phyloP scores from a whole-genome alignment of 108 stramenopile genomes.

The Cyclostephanos invisitatus region DNA sequence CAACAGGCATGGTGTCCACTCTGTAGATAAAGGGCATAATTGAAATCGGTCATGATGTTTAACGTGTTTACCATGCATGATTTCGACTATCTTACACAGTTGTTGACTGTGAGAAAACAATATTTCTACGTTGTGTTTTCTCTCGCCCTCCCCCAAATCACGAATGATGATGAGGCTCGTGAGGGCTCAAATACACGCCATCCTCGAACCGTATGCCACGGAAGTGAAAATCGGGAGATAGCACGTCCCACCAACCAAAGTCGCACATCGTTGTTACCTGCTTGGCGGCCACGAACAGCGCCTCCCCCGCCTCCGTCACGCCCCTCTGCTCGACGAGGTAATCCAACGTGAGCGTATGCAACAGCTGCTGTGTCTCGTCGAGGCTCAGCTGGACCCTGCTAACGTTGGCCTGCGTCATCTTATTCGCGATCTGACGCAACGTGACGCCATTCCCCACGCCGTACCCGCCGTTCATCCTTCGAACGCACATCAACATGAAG shows the following conservation, averaged over 20 bases:
- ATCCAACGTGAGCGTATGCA: conserved; percentile 88
- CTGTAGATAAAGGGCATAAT: too few species aligned
- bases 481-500: conserved; percentile 77
- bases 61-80: too few species aligned
- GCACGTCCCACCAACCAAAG: conserved; percentile 83
- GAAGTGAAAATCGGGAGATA: conserved; percentile 84
- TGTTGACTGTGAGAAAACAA: too few species aligned
- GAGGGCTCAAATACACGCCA: conserved; percentile 67
- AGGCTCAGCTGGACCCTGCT: conserved; percentile 82
- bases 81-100: too few species aligned
- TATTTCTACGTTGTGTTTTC: too few species aligned
- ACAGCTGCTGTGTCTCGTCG: conserved; percentile 88
- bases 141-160: conserved; percentile 15
- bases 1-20: too few species aligned
- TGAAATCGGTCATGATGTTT: too few species aligned
- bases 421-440: conserved; percentile 62
- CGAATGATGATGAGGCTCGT: conserved; percentile 89
- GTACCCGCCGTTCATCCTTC: conserved; percentile 61
- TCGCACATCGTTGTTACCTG: conserved; percentile 73
- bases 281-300: conserved; percentile 58
- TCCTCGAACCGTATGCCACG: conserved; percentile 81
- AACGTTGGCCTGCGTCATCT: conserved; percentile 81
- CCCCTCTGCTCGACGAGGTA: conserved; percentile 68
- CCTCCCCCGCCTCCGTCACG: conserved; percentile 45
- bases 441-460: conserved; percentile 70